Evolutionary conservation across 2,329 filamentous ascomycete genomes (phyloP), one percentile per base, ranked within the genome.

Genomic region (Fusarium sp.): DNA sequence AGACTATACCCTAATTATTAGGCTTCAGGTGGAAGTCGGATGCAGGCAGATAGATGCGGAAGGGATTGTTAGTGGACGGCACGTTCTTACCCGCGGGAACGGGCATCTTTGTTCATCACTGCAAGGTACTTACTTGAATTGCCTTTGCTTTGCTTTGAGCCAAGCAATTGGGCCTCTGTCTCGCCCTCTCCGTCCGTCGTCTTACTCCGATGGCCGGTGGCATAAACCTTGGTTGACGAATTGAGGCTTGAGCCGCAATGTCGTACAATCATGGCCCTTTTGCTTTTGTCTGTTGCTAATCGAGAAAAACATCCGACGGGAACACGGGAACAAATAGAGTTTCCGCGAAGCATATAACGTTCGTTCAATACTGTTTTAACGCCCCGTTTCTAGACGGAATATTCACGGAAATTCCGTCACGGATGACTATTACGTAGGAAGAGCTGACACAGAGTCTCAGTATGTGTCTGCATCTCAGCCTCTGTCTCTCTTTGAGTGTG

Each of bases 211-310:
- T 45, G 11, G 11, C 15, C 15, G 45, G 45, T 42, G 44, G 33
- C 44, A 37, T 27, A 46, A 45, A 50, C 33, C n/a, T 32, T 30
- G n/a, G 27, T 40, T 7, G 27, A 41, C 35, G 33, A 41, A 35
- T 58, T 46, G 61, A 60, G 30, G 35, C 40, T 66, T 30, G 46
- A 62, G 33, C 45, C 61, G 41, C 58, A 40, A 27, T 27, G 48
- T 27, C 6, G 32, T 26, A 26, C 32, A 52, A 48, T 41, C 20
- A 23, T 6, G 23, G 26, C 45, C 20, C 33, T 5, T 46, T 60
- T 61, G 27, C 23, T 46, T 46, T 52, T 41, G 35, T n/a, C 41
- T 33, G 17, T 23, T 40, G 17, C 33, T 20, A 23, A 41, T 40
- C 18, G 20, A 45, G 45, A 32, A 41, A 66, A 52, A 41, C 40